These are phyloP conservation scores for Adiantum capillusveneris DNA, from an alignment of 75 land plant genomes.

Conservation along the genomic window DNA sequence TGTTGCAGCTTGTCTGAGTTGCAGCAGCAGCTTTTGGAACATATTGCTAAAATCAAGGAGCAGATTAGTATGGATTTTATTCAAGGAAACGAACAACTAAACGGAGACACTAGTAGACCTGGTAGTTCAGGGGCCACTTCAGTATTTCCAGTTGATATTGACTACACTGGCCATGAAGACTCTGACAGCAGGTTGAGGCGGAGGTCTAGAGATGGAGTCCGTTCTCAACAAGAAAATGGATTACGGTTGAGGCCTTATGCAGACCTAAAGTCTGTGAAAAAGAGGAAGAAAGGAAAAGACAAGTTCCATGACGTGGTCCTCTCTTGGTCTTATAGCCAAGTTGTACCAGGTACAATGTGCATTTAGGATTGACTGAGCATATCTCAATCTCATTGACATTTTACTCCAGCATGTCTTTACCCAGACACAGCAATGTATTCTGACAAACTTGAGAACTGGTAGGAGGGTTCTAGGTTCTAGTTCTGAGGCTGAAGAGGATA, in stretches of 20 bases:
- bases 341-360: slow-evolving; percentile 11
- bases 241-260: slow-evolving; percentile 3
- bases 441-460: too few relatives aligned
- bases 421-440: too few relatives aligned
- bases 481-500: too few relatives aligned
- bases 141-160: not conserved
- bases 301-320: slow-evolving; percentile 3
- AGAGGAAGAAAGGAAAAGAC: slow-evolving; percentile 11
- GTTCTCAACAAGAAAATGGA: not conserved
- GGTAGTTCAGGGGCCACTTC: not conserved
- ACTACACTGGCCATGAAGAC: not conserved
- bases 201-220: not conserved
- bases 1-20: slow-evolving; percentile 16
- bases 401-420: too few relatives aligned
- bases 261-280: slow-evolving; percentile 11
- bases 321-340: slow-evolving; percentile 27
- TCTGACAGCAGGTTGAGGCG: not conserved
- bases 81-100: not conserved
- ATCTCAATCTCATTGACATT: too few relatives aligned
- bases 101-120: not conserved
- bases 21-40: slow-evolving; percentile 7
- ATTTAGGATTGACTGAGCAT: too few relatives aligned
- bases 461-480: too few relatives aligned
- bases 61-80: not conserved
- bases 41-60: slow-evolving; percentile 9